Evolutionary conservation across 2,329 filamentous ascomycete species (phyloP).

Genomic region (Venturia aucupariae): DNA sequence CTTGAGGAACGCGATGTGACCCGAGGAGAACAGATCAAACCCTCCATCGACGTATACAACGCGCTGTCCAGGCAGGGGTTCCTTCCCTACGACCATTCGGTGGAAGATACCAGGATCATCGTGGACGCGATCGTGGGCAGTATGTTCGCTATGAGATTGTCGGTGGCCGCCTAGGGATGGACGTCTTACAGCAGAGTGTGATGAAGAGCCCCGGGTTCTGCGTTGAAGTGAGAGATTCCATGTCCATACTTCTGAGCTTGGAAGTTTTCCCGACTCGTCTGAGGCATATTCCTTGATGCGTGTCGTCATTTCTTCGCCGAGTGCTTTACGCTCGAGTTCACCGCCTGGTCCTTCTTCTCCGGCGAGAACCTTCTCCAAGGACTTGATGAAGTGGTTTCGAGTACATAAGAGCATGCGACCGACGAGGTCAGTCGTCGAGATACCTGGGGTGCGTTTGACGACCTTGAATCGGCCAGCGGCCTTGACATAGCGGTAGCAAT

Average conservation of each 20-base stretch:
- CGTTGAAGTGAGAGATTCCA: constrained; percentile 53
- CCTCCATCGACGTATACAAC: constrained; percentile 94
- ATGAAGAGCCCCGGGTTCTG: constrained; percentile 22
- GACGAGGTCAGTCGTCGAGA: constrained; percentile 96
- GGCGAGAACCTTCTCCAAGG: constrained; percentile 56
- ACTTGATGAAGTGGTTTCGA: constrained; percentile 85
- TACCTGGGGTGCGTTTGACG: constrained; percentile 90
- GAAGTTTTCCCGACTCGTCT: constrained; percentile 68
- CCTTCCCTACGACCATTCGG: constrained; percentile 60
- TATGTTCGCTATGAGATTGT: background rate
- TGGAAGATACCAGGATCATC: constrained; percentile 40
- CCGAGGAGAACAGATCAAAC: constrained; percentile 92
- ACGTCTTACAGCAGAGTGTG: background rate
- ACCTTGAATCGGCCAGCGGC: constrained; percentile 89
- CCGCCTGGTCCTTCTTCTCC: constrained; percentile 66
- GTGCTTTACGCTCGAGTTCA: constrained; percentile 53
- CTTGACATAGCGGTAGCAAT: constrained; percentile 98
- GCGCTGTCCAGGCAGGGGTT: constrained; percentile 65
- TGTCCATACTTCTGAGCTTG: constrained; percentile 77
- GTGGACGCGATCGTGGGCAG: background rate
- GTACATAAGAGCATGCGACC: constrained; percentile 96
- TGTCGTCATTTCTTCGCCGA: constrained; percentile 61
- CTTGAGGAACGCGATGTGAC: constrained; percentile 90
- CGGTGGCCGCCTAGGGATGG: constrained; percentile 6
- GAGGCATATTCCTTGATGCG: constrained; percentile 80